Conservation (phyloP, 2,329 filamentous ascomycete genomes). For the Fusarium circinatum region DNA sequence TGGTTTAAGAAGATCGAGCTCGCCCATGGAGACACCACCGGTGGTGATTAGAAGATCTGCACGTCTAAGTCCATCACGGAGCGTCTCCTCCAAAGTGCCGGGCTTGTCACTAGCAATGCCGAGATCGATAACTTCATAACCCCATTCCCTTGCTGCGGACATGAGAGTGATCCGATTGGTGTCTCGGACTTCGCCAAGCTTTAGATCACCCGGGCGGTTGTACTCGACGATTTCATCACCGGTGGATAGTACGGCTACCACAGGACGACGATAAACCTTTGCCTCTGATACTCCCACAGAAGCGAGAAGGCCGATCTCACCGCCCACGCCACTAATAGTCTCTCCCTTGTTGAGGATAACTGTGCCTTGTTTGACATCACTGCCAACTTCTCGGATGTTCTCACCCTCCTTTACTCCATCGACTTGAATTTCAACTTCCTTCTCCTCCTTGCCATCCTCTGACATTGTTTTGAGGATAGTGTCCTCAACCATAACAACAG, state of each 20-base stretch:
- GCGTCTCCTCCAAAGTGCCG: conserved; percentile 77
- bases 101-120: conserved; percentile 84
- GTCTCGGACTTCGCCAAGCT: conserved; percentile 88
- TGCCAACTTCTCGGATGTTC: conserved; percentile 91
- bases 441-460: conserved; percentile 84
- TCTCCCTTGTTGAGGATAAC: conserved; percentile 81
- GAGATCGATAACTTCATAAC: conserved; percentile 83
- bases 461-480: conserved; percentile 81
- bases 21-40: conserved; percentile 97
- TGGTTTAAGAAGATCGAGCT: conserved; percentile 94
- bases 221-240: conserved; percentile 93
- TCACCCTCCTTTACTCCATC: conserved; percentile 79
- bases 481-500: conserved; percentile 94
- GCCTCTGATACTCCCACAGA: conserved; percentile 81
- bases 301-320: conserved; percentile 89
- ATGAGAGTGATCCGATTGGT: conserved; percentile 91
- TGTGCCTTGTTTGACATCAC: conserved; percentile 78
- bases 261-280: conserved; percentile 77
- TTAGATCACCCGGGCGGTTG: conserved; percentile 68
- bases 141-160: conserved; percentile 77
- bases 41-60: conserved; percentile 90
- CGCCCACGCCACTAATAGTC: conserved; percentile 85
- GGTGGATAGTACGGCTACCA: conserved; percentile 89
- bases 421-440: conserved; percentile 86
- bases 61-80: conserved; percentile 78